A percentile compares a stretch with the other conserved stretches of the same genome.
Conservation (phyloP, 2,329 filamentous ascomycete species). For the Aspergillus oerlinghausenensis region DNA sequence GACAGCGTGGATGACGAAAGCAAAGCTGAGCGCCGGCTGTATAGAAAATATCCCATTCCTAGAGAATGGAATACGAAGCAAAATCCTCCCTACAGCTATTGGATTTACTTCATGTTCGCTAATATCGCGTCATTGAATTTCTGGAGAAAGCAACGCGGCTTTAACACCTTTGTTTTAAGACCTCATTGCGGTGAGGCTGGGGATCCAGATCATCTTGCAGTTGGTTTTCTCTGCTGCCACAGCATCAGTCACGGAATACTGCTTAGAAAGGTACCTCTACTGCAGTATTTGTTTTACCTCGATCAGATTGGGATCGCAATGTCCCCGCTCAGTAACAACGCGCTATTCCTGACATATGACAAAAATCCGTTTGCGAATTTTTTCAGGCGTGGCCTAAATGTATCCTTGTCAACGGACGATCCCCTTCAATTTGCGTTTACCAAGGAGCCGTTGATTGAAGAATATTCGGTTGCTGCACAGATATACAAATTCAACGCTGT, state of each 20-base stretch:
- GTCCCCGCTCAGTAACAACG: constrained; percentile 98
- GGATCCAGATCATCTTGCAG: constrained; percentile 91
- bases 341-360: constrained; percentile 92
- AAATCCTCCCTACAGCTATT: constrained; percentile 98
- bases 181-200: constrained; percentile 97
- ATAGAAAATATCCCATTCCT: constrained; percentile 89
- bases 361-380: constrained; percentile 95
- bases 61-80: constrained; percentile 85
- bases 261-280: constrained; percentile 84
- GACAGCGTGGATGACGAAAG: constrained; percentile 98
- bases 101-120: constrained; percentile 95
- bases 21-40: constrained; percentile 90
- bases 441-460: constrained; percentile 95
- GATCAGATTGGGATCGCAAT: constrained; percentile 98
- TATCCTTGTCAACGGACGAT: constrained; percentile 93
- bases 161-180: constrained; percentile 90
- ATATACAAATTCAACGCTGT: constrained; percentile 97
- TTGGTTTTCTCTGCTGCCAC: constrained; percentile 86
- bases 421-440: constrained; percentile 97
- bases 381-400: constrained; percentile 90
- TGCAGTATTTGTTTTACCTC: constrained; percentile 97
- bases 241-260: constrained; percentile 94
- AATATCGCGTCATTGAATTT: constrained; percentile 91
- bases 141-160: constrained; percentile 84
- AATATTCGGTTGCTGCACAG: constrained; percentile 95